Base-by-base conservation (phyloP, 345 rosid species). In the Linum usitatissimum region DNA sequence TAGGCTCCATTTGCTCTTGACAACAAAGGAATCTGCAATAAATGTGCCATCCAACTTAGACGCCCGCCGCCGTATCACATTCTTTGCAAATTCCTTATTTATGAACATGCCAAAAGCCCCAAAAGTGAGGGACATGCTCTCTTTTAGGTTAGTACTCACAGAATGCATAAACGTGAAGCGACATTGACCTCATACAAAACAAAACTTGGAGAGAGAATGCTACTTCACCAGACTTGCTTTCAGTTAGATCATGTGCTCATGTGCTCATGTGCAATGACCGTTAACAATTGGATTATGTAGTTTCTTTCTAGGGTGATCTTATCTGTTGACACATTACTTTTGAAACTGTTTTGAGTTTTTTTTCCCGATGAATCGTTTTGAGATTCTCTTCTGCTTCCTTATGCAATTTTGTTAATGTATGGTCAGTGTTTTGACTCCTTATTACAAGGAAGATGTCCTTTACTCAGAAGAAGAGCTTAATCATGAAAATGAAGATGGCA, bases 41-140 rank as follows among this genome's bases (percentile, higher is more conserved):
- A 90, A 93, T 53, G 86, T 90, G 66, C 99, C 99, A 53, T 83
- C 81, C 56, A 93, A 82, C 76, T 81, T 93, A 84, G 99, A 93
- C 31, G 99, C 96, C 75, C 95, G 99, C 31, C 96, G 97, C 58
- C 87, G 99, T 49, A 86, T 93, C 75, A 93, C 97, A 67, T 93
- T 93, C 80, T 93, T 93, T 80, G 92, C 99, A 57, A 93, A 93
- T 69, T 90, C 99, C 66, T 73, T 93, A 60, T 90, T 86, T 77
- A 93, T 90, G 99, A 86, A 77, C 76, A 80, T 93, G 92, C 99
- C 99, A 42, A 65, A 66, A 4, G 97, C 99, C 59, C 97, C 91
- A 18, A 81, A 71, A 79, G 90, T 93, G 30, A 92, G 84, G 60
- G 87, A 81, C 80, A 93, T 93, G 97, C 75, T 93, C 62, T 85